Evolutionary conservation across 108 stramenopile genomes (phyloP).

Genomic region (Nitzschia sp.): DNA sequence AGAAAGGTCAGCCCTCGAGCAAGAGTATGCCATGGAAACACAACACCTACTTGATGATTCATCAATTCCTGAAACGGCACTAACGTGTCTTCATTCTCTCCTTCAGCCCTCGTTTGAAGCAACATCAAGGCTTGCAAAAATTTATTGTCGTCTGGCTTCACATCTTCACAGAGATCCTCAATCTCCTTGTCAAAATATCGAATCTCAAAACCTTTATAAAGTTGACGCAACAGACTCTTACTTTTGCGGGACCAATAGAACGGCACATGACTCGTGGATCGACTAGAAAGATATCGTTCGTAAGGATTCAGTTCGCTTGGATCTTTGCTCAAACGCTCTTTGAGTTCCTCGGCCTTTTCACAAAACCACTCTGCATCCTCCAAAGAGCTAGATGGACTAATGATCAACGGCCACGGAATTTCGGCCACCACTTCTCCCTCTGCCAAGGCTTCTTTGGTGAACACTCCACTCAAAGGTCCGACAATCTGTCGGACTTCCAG

Average conservation of each 20-base stretch:
- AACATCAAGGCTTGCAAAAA: not conserved
- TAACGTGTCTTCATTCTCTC: not conserved
- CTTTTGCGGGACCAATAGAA: not conserved
- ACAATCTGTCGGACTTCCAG: not conserved
- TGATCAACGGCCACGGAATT: not conserved
- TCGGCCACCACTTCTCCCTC: not conserved
- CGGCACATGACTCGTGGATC: not conserved
- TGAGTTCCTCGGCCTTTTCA: not conserved
- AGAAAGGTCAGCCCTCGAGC: no score
- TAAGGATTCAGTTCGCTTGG: not conserved
- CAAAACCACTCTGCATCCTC: not conserved
- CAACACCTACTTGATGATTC: constrained; percentile 5
- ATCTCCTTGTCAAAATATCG: not conserved
- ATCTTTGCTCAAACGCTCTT: not conserved
- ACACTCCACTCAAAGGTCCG: not conserved
- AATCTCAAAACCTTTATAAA: not conserved
- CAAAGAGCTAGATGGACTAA: not conserved
- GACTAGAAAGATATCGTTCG: not conserved
- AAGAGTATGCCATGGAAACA: not conserved
- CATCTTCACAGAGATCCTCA: not conserved
- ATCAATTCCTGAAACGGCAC: constrained; percentile 10
- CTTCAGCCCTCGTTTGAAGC: constrained; percentile 7
- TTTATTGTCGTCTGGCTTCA: not conserved
- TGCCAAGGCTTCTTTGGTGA: not conserved
- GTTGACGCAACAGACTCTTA: not conserved